Evolutionary conservation across 345 rosid species (phyloP), one percentile per base, ranked within the genome.

Genomic region (Sonneratia caseolaris): DNA sequence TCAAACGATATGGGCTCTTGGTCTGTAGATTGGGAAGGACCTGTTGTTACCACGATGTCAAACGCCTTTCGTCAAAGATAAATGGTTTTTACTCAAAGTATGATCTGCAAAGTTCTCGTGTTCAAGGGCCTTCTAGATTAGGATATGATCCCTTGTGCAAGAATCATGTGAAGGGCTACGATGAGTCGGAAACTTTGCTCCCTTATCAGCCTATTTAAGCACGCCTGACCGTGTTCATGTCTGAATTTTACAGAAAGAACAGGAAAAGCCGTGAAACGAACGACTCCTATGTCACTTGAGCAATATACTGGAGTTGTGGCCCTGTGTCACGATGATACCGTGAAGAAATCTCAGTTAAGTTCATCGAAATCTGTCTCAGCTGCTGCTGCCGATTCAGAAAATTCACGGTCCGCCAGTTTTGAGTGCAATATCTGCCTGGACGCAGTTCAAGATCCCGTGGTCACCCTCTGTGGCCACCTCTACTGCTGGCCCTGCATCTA

Each of bases 401-500:
- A 73, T 1, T 61, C 57, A 27, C 72, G 43, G 1, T 67, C 75
- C 9, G 56, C 59, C 69, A 79, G 79, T 53, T 82, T 82, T 45
- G 85, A 82, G 32, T 82, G 85, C 78, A 89, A 87, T 77, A 95
- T 95, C 64, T 92, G 99, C 80, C 76, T 95, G 19, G 96, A 95
- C 47, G 59, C 87, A 0, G 99, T 90, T 45, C 92, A 83, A 67
- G 97, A 95, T 11, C 97, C 99, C 0, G 99, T 95, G 70, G 96
- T 92, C 1, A 95, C 97, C 0, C 89, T 91, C 59, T 95, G 99
- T 1, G 99, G 99, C 70, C 99, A 95, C 72, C 90, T 95, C 73
- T 95, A 82, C 76, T 95, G 99, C 70, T 95, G 99, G 99, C 99
- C 99, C 12, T 95, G 99, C 71, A 89, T 92, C 59, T 90, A 95